Evolutionary conservation across 352 stramenopile species (phyloP), one percentile per base, ranked within the genome.

Genomic region (Phytopythium chamaehyphon): DNA sequence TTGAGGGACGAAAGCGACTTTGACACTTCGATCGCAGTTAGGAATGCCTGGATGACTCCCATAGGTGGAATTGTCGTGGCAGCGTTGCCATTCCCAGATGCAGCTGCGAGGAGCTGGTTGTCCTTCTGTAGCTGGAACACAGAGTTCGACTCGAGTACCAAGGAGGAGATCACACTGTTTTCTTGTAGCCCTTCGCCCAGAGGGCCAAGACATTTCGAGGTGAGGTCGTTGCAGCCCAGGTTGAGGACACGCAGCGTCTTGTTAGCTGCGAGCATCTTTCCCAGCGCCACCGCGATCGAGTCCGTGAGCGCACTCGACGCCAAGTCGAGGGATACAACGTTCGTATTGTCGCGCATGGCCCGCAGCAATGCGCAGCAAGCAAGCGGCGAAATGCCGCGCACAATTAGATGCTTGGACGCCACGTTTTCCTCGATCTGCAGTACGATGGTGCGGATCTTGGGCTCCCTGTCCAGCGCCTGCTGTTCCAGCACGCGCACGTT

Each of bases 91-190:
- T 26, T 42, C 23, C 28, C 37, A 18, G 19, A 18, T 24, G 10
- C 36, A 22, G 28, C 33, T n/a, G 19, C 39, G 24, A 36, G 58
- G 36, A 23, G 46, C 31, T 22, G 23, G 15, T 16, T 14, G 2
- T 79, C 62, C 31, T 68, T 79, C 6, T 59, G 48, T 5, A 65
- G 28, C 24, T 62, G 38, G 52, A 80, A 62, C 5, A 86, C 62
- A 14, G 67, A 64, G 15, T 86, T 90, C 15, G 72, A 79, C 46
- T 90, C 80, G 44, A 90, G 54, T 39, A 70, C 71, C 6, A 90
- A 47, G 6, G 70, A 73, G 21, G 65, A 76, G 40, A 90, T 62
- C 35, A 83, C 72, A 0, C 48, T 43, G 47, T 90, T 90, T 10
- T 38, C 48, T 21, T 60, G 33, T 22, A 90, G 47, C 1, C 65